Percentiles rank a stretch among this genome's conserved stretches.
Evolutionary conservation across 345 rosid genomes (phyloP).

Genomic region (Ricinus communis): DNA sequence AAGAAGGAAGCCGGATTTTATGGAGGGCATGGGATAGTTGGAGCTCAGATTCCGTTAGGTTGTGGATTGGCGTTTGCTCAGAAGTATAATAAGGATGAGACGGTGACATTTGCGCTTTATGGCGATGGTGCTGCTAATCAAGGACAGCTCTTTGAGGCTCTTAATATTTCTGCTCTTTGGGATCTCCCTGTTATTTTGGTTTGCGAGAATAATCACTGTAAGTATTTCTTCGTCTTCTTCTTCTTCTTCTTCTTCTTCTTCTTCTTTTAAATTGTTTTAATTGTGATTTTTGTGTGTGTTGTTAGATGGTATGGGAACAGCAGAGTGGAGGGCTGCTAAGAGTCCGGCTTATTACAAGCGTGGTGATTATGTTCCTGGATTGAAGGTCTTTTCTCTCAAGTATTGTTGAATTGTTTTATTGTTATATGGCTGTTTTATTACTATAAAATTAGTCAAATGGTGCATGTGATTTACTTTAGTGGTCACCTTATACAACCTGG

Average conservation of each 20-base stretch:
- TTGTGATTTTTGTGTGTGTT: slow-evolving; percentile 4
- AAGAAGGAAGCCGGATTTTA: slow-evolving; percentile 78
- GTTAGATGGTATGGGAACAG: slow-evolving; percentile 98
- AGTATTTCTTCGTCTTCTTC: too few relatives aligned
- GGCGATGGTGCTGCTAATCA: slow-evolving; percentile 99
- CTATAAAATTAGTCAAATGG: too few relatives aligned
- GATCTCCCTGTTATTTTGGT: slow-evolving; percentile 88
- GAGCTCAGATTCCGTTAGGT: slow-evolving; percentile 93
- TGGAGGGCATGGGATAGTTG: slow-evolving; percentile 97
- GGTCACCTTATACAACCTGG: background rate
- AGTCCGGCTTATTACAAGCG: slow-evolving; percentile 89
- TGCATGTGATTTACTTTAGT: too few relatives aligned
- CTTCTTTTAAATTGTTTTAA: slow-evolving; percentile 10
- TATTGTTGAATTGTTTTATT: background rate
- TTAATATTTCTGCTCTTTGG: slow-evolving; percentile 93
- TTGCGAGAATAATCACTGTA: slow-evolving; percentile 98
- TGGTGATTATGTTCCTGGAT: slow-evolving; percentile 97
- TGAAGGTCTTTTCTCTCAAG: slow-evolving; percentile 54
- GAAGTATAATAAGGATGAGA: slow-evolving; percentile 80
- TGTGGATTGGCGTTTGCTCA: slow-evolving; percentile 98
- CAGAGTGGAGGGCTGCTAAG: slow-evolving; percentile 98
- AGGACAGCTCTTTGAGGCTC: slow-evolving; percentile 93
- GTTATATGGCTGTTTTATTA: too few relatives aligned
- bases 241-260: too few relatives aligned
- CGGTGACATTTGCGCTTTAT: slow-evolving; percentile 77